These are phyloP conservation scores for Thraustochytrium aureum DNA, from an alignment of 352 stramenopile genomes.

Conservation along the genomic window DNA sequence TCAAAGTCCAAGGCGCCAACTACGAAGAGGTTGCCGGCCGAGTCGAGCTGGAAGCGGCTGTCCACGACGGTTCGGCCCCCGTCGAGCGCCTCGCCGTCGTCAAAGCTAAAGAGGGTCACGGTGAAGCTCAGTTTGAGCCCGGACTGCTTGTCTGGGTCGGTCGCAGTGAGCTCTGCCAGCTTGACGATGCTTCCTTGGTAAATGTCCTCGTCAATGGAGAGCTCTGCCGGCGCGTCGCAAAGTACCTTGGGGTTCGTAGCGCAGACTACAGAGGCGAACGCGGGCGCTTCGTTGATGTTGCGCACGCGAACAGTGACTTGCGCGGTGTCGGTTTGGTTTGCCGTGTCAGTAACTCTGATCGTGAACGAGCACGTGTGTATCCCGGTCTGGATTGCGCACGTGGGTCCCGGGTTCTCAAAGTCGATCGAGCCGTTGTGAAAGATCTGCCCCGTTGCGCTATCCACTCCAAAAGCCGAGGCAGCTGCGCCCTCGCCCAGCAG, in stretches of 20 bases:
- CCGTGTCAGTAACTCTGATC: conserved; percentile 15
- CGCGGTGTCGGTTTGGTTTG: background rate
- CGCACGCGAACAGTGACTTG: background rate
- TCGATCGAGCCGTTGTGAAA: background rate
- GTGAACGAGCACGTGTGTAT: conserved; percentile 21
- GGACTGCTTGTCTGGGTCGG: conserved; percentile 10
- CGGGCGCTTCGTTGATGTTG: conserved; percentile 35
- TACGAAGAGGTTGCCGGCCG: background rate
- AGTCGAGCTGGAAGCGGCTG: conserved; percentile 11
- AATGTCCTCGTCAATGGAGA: background rate
- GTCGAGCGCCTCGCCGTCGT: background rate
- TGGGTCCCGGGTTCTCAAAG: background rate
- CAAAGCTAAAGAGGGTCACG: background rate
- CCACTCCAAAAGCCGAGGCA: background rate
- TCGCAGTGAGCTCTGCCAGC: background rate
- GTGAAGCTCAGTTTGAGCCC: background rate
- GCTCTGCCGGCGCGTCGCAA: background rate
- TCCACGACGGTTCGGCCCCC: background rate
- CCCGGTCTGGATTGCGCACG: background rate
- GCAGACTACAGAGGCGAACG: background rate
- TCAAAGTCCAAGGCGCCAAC: conserved; percentile 34
- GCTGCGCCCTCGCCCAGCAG: background rate
- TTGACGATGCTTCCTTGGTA: background rate
- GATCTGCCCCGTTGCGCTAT: background rate
- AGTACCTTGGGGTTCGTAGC: background rate